Evolutionary conservation across 2,329 filamentous ascomycete species (phyloP), one percentile per base, ranked within the genome.

Genomic region (Lachnellula arida): DNA sequence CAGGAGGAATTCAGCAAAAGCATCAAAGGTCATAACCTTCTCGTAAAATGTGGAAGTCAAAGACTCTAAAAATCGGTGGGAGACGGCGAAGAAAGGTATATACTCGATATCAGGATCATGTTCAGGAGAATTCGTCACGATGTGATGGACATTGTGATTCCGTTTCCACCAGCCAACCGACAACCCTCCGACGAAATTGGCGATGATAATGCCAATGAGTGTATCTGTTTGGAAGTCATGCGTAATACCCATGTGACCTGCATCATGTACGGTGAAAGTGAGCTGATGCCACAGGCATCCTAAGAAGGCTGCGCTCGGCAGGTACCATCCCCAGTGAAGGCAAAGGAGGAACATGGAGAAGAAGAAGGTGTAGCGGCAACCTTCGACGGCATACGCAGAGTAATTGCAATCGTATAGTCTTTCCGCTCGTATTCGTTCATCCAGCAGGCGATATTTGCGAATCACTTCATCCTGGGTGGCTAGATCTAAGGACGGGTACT

Each of bases 121-220:
- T 72, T 97, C 94, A 14, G 92, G 89, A 44, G 88, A 88, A 71
- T 97, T 97, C 17, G 94, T 97, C 51, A 97, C 88, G 64, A 97
- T 91, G 68, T 97, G 93, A 70, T 97, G 93, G 8, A 97, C 91
- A 68, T 97, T 97, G 73, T 97, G 93, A 70, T 86, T 97, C 59
- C 85, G 81, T 74, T 97, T 97, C 93, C 94, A 99, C 94, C 94
- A 99, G 46, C 93, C 90, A 53, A 96, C 75, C 25, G 91, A 96
- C 35, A 99, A 74, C 0, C 94, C 94, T 39, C 94, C 94, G 19
- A 94, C 76, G 65, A 88, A 97, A 70, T 96, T 88, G 52, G 92
- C 91, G 66, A 97, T 88, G 61, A 96, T 75, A 68, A 97, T 96
- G 49, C 91, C 93, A 60, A 99, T 90, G 49, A 88, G 78, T 1